Conservation (phyloP, 2,329 filamentous ascomycete species). For the Xylaria polymorpha region DNA sequence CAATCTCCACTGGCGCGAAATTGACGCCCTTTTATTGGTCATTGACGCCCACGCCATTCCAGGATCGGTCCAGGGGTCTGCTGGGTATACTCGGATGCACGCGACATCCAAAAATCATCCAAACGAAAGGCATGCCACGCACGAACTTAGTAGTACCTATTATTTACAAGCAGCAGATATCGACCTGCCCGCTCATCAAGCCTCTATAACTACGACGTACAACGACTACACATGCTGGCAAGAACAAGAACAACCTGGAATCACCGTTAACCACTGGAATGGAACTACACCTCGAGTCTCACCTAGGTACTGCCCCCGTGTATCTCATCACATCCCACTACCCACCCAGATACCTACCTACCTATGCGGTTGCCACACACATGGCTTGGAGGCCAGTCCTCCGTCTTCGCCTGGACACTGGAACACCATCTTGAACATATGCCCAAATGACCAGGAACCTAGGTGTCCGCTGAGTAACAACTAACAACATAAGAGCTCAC, state of each 20-base stretch:
- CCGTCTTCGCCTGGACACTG: not conserved
- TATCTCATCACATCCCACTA: not conserved
- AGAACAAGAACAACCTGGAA: not conserved
- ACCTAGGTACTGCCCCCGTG: not conserved
- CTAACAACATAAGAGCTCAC: not conserved
- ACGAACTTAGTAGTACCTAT: not conserved
- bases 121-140: no score
- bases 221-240: not conserved
- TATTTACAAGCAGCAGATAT: not conserved
- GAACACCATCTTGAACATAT: not conserved
- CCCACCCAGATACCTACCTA: not conserved
- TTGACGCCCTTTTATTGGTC: conserved; percentile 24
- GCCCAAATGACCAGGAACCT: not conserved
- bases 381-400: not conserved
- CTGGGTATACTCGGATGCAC: no score
- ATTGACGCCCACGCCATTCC: conserved; percentile 5
- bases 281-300: not conserved
- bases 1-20: conserved; percentile 23
- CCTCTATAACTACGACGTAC: not conserved
- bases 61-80: not conserved
- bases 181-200: not conserved
- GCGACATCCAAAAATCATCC: no score
- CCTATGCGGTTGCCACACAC: not conserved
- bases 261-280: not conserved
- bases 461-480: not conserved